A percentile compares a stretch with the other conserved stretches of the same genome.
Conservation (phyloP, 495 filamentous ascomycete species). For the Aspergillus conjunctus region DNA sequence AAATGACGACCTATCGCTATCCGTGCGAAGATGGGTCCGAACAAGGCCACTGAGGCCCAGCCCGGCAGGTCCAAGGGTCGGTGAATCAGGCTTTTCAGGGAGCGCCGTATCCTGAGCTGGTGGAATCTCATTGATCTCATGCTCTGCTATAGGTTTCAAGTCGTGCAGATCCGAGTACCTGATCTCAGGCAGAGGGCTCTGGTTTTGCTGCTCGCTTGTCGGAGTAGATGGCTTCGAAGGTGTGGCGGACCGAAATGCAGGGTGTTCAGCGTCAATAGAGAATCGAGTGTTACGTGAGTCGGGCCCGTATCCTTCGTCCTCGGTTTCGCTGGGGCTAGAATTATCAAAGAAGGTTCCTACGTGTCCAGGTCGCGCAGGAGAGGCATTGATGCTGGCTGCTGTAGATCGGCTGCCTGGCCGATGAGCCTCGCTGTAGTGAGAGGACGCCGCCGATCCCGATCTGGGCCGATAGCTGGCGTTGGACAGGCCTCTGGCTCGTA, state of each 20-base stretch:
- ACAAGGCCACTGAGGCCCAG: slow-evolving; percentile 80
- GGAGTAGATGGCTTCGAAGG: slow-evolving; percentile 36
- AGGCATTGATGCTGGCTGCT: slow-evolving; percentile 33
- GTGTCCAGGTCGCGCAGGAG: slow-evolving; percentile 29
- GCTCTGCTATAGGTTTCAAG: slow-evolving; percentile 48
- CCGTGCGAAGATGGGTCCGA: slow-evolving; percentile 79
- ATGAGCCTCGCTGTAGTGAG: slow-evolving; percentile 45
- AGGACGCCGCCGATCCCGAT: slow-evolving; percentile 47
- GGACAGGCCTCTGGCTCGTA: slow-evolving; percentile 43
- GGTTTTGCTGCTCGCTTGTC: slow-evolving; percentile 27
- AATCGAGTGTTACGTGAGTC: slow-evolving; percentile 32
- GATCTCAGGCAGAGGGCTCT: slow-evolving; percentile 43
- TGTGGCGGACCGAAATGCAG: slow-evolving; percentile 32
- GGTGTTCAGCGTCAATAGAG: slow-evolving; percentile 35
- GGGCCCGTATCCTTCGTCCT: slow-evolving; percentile 38
- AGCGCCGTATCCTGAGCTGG: slow-evolving; percentile 16
- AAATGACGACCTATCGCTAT: slow-evolving; percentile 80
- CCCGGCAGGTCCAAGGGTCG: slow-evolving; percentile 69
- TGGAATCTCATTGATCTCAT: slow-evolving; percentile 24
- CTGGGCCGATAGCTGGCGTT: slow-evolving; percentile 48
- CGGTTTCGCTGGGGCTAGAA: slow-evolving; percentile 47
- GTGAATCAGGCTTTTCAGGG: slow-evolving; percentile 67
- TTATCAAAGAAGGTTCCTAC: slow-evolving; percentile 47
- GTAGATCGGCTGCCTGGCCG: slow-evolving; percentile 32
- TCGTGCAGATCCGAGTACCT: slow-evolving; percentile 46